Base-by-base conservation (phyloP, 345 rosid genomes). In the Pseudoturritis turrita region DNA sequence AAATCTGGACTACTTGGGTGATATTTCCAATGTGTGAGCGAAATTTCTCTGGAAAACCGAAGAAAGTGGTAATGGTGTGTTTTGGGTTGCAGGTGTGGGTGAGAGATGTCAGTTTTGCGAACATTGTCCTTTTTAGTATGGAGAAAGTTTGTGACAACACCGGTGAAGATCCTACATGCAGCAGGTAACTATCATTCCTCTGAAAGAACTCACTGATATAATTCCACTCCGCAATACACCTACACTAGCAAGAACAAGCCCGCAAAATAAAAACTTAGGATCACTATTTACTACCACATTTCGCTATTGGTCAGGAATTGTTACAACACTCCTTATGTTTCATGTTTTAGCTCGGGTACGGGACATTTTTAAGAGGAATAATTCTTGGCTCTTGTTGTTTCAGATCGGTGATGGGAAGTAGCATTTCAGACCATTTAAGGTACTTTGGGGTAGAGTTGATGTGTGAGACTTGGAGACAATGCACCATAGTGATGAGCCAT, bases 131-230 rank as follows among this genome's bases (percentile, higher is more conserved):
- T 71, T 77, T 81, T 76, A 21, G 37, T 26, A 78, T 80, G 10
- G 97, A 94, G 83, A 83, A 81, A 75, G 67, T 84, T 65, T 91
- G 98, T 60, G 98, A 94, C 81, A 78, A 68, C 69, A 84, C 87
- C 2, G 93, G 97, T 47, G 97, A 94, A 79, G 93, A 94, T 74
- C 89, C 89, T 10, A 18, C 73, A 29, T 88, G 98, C 74, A 85
- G 98, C 83, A 83, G 95, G 96, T 80, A 77, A 77, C 68, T n/a
- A 41, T 40, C 31, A 3, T 6, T 10, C 26, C 33, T 79, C 26
- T 25, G 35, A 3, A 40, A 56, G 49, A 53, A 18, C 49, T 25
- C 35, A 1, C 41, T 19, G 50, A 61, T 60, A 23, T 19, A 55
- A 10, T 11, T 36, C 35, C 46, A 4, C 39, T 63, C 40, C 7